Evolutionary conservation across 2,329 filamentous ascomycete genomes (phyloP), one percentile per base, ranked within the genome.

Genomic region (Curvularia eragrostidis): DNA sequence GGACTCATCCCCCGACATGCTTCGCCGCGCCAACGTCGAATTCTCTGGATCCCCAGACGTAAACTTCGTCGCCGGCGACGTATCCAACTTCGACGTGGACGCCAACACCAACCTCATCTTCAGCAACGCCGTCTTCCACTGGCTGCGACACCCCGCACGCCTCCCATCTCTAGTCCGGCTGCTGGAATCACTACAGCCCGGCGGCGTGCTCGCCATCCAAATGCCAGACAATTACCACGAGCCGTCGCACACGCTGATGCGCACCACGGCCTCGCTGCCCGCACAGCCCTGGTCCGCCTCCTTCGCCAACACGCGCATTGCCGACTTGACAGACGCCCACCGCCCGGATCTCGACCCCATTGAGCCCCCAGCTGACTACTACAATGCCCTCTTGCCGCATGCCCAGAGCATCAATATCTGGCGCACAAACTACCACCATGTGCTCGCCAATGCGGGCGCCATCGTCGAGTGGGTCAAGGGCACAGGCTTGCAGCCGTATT

Each of bases 391-490:
- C 2, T 75, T 71, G 0, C 79, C 79, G 18, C 1, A 50, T n/a
- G 66, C 65, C 15, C 13, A n/a, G 1, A 19, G 8, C 8, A 76
- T 88, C 2, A 75, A 85, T 60, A 69, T 87, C 1, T 88, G 85
- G 82, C 79, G 82, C 42, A 84, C 83, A 1, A 68, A 73, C 39
- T 88, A 88, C 60, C 74, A 81, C 24, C 85, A 87, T 68, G 70
- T 80, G 0, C 67, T 87, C 55, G 74, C 78, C 2, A 78, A 76
- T 21, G 83, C 83, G 19, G 60, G 71, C 12, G 81, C 77, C 1
- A 82, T 88, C 41, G 81, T 87, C 5, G 84, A 87, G 68, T 88
- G 85, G 85, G 82, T 87, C 3, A 83, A 81, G 61, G 82, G 83
- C 0, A 86, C 84, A 0, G 85, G 84, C 0, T 67, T 88, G 62